Conservation (phyloP, 2,329 filamentous ascomycete species). For the Rugonectria rugulosa region DNA sequence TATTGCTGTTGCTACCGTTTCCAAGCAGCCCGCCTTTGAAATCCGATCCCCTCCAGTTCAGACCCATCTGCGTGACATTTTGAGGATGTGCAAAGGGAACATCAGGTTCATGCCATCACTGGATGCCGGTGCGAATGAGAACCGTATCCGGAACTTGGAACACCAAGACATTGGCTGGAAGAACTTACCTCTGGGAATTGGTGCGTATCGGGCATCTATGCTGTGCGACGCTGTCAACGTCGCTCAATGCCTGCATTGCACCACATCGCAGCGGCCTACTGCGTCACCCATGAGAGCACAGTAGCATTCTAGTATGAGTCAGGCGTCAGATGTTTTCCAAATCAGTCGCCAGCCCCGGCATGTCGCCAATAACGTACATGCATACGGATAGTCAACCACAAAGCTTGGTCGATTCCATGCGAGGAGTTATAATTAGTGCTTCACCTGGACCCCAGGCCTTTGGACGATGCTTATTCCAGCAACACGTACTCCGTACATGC, state of each 20-base stretch:
- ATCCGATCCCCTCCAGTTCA: neutral
- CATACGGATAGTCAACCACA: neutral
- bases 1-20: neutral
- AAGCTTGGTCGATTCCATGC: neutral
- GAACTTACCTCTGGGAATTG: neutral
- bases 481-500: neutral
- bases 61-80: slow-evolving; percentile 7
- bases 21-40: neutral
- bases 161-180: slow-evolving; percentile 17
- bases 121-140: slow-evolving; percentile 3
- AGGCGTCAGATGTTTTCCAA: neutral
- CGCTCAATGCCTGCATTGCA: neutral
- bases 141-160: slow-evolving; percentile 2
- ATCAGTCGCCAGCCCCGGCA: neutral
- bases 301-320: neutral
- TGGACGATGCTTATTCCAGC: neutral
- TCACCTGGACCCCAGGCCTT: neutral
- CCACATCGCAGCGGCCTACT: neutral
- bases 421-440: neutral
- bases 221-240: neutral
- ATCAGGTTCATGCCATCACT: slow-evolving; percentile 17
- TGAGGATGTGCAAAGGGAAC: slow-evolving; percentile 3
- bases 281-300: neutral
- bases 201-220: neutral
- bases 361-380: neutral